Conservation (phyloP, 2,329 filamentous ascomycete genomes). For the Exophiala xenobiotica region DNA sequence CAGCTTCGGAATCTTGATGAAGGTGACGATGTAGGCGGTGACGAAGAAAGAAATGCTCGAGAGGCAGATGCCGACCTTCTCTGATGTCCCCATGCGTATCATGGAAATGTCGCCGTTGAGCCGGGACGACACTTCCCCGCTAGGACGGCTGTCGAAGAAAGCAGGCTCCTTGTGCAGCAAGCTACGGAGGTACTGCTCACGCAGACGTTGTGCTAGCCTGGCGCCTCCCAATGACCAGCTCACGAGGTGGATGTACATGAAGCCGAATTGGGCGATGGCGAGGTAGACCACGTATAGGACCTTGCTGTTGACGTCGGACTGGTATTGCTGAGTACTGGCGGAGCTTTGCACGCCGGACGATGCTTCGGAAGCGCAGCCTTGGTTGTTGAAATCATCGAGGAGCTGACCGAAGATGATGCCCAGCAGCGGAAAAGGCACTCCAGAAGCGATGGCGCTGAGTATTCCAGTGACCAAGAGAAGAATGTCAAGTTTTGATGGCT, state of each 20-base stretch:
- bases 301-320: constrained; percentile 54
- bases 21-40: constrained; percentile 50
- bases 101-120: constrained; percentile 49
- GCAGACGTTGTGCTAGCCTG: constrained; percentile 62
- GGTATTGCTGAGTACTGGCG: constrained; percentile 19
- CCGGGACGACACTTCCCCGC: constrained; percentile 49
- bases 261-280: constrained; percentile 61
- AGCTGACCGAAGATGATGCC: constrained; percentile 43
- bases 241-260: constrained; percentile 64
- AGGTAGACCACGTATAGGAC: constrained; percentile 64
- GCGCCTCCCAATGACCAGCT: constrained; percentile 66
- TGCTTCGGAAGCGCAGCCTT: constrained; percentile 10
- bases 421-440: constrained; percentile 41
- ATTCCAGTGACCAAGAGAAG: constrained; percentile 29
- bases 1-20: constrained; percentile 48
- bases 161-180: constrained; percentile 31
- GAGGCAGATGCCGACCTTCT: constrained; percentile 51
- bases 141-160: constrained; percentile 39
- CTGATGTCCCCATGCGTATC: constrained; percentile 48
- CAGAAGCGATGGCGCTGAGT: constrained; percentile 38
- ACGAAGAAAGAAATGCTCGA: constrained; percentile 49
- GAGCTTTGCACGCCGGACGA: background rate
- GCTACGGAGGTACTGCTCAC: constrained; percentile 45
- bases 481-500: constrained; percentile 3
- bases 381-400: constrained; percentile 38